Base-by-base conservation (phyloP, 2,329 filamentous ascomycete genomes). In the Sporothrix sp. region DNA sequence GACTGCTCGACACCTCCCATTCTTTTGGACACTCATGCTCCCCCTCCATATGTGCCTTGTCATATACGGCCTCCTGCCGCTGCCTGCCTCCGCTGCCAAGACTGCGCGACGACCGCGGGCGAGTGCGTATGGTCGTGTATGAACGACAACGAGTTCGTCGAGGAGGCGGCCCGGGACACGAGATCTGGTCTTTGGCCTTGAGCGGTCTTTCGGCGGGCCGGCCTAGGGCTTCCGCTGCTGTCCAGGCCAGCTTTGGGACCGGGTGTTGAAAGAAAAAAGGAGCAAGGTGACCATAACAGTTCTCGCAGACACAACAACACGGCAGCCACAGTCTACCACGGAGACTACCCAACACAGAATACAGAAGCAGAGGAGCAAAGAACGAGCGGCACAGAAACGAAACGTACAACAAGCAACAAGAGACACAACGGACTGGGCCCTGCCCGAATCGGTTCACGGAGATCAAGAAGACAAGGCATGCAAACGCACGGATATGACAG, bases 71-170 rank as follows among this genome's bases (percentile, higher is more conserved):
- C 28, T 23, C 35, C 45, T 48, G 23, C 35, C 35, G 20, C 21
- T 43, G 54, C 49, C 52, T 57, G 47, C 52, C 38, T 57, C 52
- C 49, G 55, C 59, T 61, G 61, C 62, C 65, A 64, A 65, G 63
- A 56, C 38, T 50, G 38, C 38, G 48, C 30, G 48, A 50, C 48
- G 38, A 50, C 28, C 38, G 30, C 43, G 59, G 30, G 30, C 43
- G 59, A 57, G 60, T 58, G 59, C 58, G 63, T 60, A 65, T 63
- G 63, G 61, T 61, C 52, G 57, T 61, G 50, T 56, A 59, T 60
- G 59, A 58, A 58, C 56, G 60, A 51, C 58, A 38, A 42, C 37
- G 18, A 40, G 46, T 18, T 14, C 18, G 36, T 13, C 37, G 9
- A 33, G 14, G 27, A 20, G 23, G 32, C 28, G 11, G 20, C 28